A percentile compares a stretch with the other conserved stretches of the same genome.
Evolutionary conservation across 2,329 filamentous ascomycete genomes (phyloP).

Genomic region (Pezicula carpinea): DNA sequence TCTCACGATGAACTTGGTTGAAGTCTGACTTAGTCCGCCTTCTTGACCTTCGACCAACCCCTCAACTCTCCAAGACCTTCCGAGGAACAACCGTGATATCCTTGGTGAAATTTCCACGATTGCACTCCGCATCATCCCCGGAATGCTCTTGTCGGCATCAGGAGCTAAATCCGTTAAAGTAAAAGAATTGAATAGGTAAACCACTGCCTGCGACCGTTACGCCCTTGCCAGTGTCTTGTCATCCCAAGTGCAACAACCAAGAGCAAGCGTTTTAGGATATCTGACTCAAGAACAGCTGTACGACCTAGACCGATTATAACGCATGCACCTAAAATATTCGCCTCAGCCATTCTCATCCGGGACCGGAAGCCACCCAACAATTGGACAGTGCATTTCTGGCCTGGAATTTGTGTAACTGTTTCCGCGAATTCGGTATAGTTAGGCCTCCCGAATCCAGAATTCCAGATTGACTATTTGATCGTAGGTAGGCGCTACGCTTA

Average conservation of each 20-base stretch:
- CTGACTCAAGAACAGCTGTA: conserved; percentile 8
- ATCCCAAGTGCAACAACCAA: conserved; percentile 15
- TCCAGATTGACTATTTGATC: conserved; percentile 8
- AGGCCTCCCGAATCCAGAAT: conserved; percentile 8
- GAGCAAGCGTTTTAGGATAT: conserved; percentile 8
- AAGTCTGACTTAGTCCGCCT: background rate
- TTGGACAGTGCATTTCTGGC: conserved; percentile 5
- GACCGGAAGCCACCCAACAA: conserved; percentile 9
- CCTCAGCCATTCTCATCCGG: conserved; percentile 8
- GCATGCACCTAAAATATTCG: conserved; percentile 6
- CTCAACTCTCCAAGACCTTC: background rate
- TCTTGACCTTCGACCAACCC: background rate
- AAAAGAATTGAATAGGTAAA: conserved; percentile 29
- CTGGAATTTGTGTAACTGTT: conserved; percentile 4
- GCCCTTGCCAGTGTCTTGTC: conserved; percentile 22
- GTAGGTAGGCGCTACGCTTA: conserved; percentile 1
- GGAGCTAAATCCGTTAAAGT: conserved; percentile 29
- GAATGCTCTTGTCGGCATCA: conserved; percentile 27
- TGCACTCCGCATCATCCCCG: conserved; percentile 7
- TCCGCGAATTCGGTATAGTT: conserved; percentile 11
- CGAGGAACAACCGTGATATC: background rate
- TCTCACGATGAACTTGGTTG: too few relatives aligned
- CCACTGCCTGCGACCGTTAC: conserved; percentile 28
- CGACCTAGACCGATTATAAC: conserved; percentile 9
- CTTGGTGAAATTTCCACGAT: background rate